Evolutionary conservation across 2,329 filamentous ascomycete genomes (phyloP).

Genomic region (Byssochlamys sp.): DNA sequence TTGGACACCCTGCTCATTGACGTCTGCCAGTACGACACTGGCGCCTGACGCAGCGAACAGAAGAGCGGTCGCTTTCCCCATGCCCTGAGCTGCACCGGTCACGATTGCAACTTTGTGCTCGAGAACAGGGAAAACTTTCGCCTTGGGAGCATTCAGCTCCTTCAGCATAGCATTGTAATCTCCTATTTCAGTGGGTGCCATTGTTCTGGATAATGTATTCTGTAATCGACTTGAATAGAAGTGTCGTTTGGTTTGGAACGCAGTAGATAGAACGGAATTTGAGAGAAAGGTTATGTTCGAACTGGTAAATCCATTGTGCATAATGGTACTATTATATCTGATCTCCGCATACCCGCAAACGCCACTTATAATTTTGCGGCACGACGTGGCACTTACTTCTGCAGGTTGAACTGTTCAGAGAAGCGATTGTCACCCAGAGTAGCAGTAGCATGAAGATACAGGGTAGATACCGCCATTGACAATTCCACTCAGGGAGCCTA

Average conservation of each 20-base stretch:
- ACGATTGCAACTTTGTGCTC: conserved; percentile 8
- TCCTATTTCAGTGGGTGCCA: neutral
- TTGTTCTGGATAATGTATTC: neutral
- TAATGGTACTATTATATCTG: too few species aligned
- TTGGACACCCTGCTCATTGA: conserved; percentile 44
- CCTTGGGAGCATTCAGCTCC: neutral
- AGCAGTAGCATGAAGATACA: too few species aligned
- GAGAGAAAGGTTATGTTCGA: neutral
- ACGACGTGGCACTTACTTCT: too few species aligned
- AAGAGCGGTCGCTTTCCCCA: conserved; percentile 20
- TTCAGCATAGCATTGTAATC: neutral
- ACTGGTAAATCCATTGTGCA: too few species aligned
- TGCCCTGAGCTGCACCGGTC: conserved; percentile 21
- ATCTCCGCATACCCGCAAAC: too few species aligned
- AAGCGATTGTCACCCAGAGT: too few species aligned
- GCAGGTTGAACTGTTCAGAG: too few species aligned
- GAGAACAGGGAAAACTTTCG: conserved; percentile 1
- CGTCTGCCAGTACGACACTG: conserved; percentile 68
- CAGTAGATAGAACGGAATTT: neutral
- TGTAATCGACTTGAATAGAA: neutral
- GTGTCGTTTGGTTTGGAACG: neutral
- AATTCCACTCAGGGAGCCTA: too few species aligned
- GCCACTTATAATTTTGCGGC: too few species aligned
- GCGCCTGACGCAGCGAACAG: conserved; percentile 72
- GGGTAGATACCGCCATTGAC: too few species aligned